Evolutionary conservation across 805 yeast genomes (phyloP).

Genomic region (Debaryomyces castellii): DNA sequence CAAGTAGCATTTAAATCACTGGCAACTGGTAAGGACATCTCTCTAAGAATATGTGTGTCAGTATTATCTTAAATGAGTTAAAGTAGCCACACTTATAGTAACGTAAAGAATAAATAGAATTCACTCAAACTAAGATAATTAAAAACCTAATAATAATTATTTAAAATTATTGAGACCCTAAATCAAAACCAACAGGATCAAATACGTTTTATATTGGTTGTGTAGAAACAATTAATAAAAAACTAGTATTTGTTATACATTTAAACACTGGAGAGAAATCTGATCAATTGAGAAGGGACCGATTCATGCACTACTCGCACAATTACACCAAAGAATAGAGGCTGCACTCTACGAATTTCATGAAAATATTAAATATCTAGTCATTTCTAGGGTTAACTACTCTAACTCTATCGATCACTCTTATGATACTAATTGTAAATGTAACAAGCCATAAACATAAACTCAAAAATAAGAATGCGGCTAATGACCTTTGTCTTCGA

Average conservation of each 20-base stretch:
- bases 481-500: constrained; percentile 71
- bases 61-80: not conserved
- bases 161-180: not conserved
- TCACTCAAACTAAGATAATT: not conserved
- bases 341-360: not conserved
- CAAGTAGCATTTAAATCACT: constrained; percentile 71
- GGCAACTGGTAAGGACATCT: constrained; percentile 46
- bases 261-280: not conserved
- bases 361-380: not conserved
- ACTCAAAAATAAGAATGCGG: constrained; percentile 74
- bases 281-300: not conserved
- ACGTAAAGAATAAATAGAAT: not conserved
- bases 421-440: constrained; percentile 75
- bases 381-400: constrained; percentile 9
- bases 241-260: not conserved
- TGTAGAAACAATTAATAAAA: not conserved
- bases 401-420: constrained; percentile 71
- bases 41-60: not conserved
- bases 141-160: not conserved
- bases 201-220: not conserved
- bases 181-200: not conserved
- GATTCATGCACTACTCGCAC: constrained; percentile 1
- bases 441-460: constrained; percentile 82
- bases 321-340: not conserved
- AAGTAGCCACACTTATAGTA: not conserved